phyloP scores from a whole-genome alignment of 1,139 yeast genomes.

The Tardiomyces depauwii region DNA sequence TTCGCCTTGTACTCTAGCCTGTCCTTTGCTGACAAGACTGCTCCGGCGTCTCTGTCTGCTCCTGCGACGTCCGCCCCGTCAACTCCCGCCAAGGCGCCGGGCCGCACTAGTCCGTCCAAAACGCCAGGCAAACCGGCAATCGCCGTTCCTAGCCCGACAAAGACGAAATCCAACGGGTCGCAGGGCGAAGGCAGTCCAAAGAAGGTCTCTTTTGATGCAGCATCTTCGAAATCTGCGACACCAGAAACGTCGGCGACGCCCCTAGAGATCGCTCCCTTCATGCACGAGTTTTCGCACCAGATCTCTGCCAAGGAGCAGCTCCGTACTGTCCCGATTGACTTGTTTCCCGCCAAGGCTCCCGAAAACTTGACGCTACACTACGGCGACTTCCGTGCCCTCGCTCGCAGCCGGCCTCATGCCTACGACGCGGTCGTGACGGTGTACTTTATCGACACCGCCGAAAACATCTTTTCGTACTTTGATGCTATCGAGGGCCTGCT shows the following conservation, averaged over 20 bases:
- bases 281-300: constrained; percentile 67
- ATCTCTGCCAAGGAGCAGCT: constrained; percentile 38
- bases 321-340: constrained; percentile 30
- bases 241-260: no score
- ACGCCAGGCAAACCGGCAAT: no score
- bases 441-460: constrained; percentile 82
- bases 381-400: constrained; percentile 48
- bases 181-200: neutral
- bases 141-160: no score
- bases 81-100: no score
- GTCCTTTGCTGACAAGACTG: no score
- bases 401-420: neutral
- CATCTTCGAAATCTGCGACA: neutral
- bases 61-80: neutral
- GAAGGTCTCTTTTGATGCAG: neutral
- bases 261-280: constrained; percentile 39
- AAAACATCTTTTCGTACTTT: constrained; percentile 61
- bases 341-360: constrained; percentile 5
- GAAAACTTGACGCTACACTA: constrained; percentile 37
- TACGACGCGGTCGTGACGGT: constrained; percentile 45
- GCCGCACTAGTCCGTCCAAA: no score
- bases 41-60: constrained; percentile 10
- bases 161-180: no score
- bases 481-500: constrained; percentile 43
- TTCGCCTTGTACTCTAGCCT: neutral